Conservation (phyloP, 2,329 filamentous ascomycete species). For the Cryoendolithus antarcticus region DNA sequence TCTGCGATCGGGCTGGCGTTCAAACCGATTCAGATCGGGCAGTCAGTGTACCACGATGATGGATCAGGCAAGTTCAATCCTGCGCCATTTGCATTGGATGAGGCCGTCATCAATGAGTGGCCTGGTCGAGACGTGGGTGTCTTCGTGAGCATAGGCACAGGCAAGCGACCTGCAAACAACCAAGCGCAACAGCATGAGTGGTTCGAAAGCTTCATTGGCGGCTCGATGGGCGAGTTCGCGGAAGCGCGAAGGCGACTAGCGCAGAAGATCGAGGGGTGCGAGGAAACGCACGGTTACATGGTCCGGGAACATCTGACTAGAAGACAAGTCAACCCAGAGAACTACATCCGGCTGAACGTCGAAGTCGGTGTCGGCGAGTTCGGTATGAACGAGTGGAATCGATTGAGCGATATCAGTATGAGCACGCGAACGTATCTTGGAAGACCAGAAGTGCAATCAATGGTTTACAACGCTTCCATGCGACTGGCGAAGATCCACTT, state of each 20-base stretch:
- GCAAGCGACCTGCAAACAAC: slow-evolving; percentile 63
- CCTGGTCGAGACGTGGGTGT: slow-evolving; percentile 85
- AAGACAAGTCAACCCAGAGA: slow-evolving; percentile 65
- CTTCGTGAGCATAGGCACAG: slow-evolving; percentile 89
- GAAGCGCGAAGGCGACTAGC: slow-evolving; percentile 79
- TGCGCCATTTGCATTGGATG: slow-evolving; percentile 70
- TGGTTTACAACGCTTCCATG: slow-evolving; percentile 62
- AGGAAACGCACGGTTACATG: slow-evolving; percentile 82
- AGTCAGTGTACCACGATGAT: slow-evolving; percentile 88
- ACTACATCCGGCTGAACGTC: slow-evolving; percentile 94
- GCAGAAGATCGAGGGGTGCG: slow-evolving; percentile 87
- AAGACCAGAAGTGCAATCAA: slow-evolving; percentile 59
- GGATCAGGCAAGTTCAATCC: slow-evolving; percentile 88
- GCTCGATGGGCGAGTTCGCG: slow-evolving; percentile 69
- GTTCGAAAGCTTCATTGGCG: slow-evolving; percentile 76
- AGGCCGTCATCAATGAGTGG: slow-evolving; percentile 88
- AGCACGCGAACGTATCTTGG: slow-evolving; percentile 74
- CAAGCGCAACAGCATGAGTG: slow-evolving; percentile 55
- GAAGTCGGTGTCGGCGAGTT: slow-evolving; percentile 94
- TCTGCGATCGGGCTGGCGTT: slow-evolving; percentile 84
- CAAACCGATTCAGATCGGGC: slow-evolving; percentile 88
- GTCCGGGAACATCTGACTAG: slow-evolving; percentile 62
- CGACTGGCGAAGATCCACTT: slow-evolving; percentile 76
- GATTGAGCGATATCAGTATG: slow-evolving; percentile 88
- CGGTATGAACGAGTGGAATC: slow-evolving; percentile 96